Base-by-base conservation (phyloP, 1,139 yeast species). In the Eremothecium sinecaudum region DNA sequence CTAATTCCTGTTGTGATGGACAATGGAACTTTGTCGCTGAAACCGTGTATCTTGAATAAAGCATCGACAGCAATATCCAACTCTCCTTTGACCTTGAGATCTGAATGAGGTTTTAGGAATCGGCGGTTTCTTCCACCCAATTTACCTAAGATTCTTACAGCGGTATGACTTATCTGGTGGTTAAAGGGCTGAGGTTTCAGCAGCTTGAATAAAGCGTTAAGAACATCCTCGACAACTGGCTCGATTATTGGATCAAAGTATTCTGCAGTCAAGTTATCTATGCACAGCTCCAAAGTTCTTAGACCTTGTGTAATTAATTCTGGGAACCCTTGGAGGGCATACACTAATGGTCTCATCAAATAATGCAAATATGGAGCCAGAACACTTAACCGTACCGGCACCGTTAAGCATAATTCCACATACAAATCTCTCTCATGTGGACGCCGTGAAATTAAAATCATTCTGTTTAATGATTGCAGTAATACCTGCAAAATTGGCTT, bases 191-290 rank as follows among this genome's bases (percentile, higher is more conserved):
- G 71, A 1, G 98, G 98, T 44, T 79, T 79, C 44, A 92, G 62
- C 47, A 90, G 93, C 44, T 75, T 79, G 92, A 96, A 92, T 30
- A 92, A 64, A 0, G 96, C 94, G 19, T 79, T 76, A 84, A 86
- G 81, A 2, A 92, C 86, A 46, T 90, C 96, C 39, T 82, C 92
- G 42, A 87, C 75, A 1, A 86, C 96, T 0, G 98, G 97, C 50
- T 86, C 97, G 41, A 92, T 76, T 54, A 90, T 84, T 2, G 98
- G 98, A 50, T 92, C 98, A 56, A 92, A 86, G 57, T 86, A 92
- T 50, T 87, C 94, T 0, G 97, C 94, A 0, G 97, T 90, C 39
- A 92, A 63, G 48, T 92, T 92, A 51, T 92, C 99, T 18, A 92
- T 95, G 52, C 98, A 90, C n/a, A 90, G 67, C 51, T 92, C 99